Evolutionary conservation across 139 green algal genomes (phyloP).

Genomic region (Raphidocelis subcapitata): DNA sequence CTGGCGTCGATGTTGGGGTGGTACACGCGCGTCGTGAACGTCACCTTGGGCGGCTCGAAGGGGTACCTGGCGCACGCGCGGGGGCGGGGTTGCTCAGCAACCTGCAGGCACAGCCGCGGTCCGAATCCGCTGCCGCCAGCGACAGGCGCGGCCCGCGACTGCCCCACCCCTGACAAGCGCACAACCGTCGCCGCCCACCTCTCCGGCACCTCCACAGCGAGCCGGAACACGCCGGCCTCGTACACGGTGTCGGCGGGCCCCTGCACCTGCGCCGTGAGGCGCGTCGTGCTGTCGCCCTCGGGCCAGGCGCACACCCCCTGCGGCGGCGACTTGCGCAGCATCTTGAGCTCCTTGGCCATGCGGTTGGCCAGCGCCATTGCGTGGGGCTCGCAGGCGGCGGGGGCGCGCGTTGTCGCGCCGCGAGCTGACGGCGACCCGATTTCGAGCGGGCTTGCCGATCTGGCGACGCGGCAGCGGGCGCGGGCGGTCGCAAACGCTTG

Average conservation of each 20-base stretch:
- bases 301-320: constrained; percentile 42
- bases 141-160: too few relatives aligned
- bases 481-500: too few relatives aligned
- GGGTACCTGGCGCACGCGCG: constrained; percentile 44
- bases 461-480: too few relatives aligned
- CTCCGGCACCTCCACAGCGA: constrained; percentile 45
- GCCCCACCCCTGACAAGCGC: too few relatives aligned
- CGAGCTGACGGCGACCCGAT: too few relatives aligned
- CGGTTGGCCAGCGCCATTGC: constrained; percentile 11
- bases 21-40: constrained; percentile 67
- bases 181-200: too few relatives aligned
- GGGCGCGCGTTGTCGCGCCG: background rate
- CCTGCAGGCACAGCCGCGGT: too few relatives aligned
- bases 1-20: constrained; percentile 74
- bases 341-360: constrained; percentile 45
- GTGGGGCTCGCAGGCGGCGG: constrained; percentile 2
- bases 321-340: constrained; percentile 40
- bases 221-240: constrained; percentile 49
- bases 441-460: too few relatives aligned
- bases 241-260: constrained; percentile 52
- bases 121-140: too few relatives aligned
- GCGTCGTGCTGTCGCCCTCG: constrained; percentile 21
- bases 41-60: constrained; percentile 63
- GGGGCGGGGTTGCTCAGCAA: too few relatives aligned
- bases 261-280: constrained; percentile 39